Percentiles rank a stretch among this genome's conserved stretches.
These are phyloP conservation scores for Epichloe elymi DNA, from an alignment of 2,329 filamentous ascomycete genomes.

Conservation along the genomic window DNA sequence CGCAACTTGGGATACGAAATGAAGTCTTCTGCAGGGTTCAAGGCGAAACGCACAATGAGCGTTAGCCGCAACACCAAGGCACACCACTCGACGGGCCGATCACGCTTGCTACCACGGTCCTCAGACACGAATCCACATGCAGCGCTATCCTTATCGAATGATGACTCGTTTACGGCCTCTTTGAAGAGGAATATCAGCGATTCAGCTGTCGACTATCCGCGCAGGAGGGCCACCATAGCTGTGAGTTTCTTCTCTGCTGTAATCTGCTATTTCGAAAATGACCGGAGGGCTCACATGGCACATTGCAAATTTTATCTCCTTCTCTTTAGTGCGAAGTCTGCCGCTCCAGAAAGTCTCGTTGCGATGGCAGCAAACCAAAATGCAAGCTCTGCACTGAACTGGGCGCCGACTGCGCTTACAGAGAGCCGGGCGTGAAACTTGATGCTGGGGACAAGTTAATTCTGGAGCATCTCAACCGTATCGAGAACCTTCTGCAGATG, in stretches of 20 bases:
- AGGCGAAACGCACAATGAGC: conserved; percentile 30
- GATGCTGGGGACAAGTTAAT: conserved; percentile 81
- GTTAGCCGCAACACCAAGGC: conserved; percentile 42
- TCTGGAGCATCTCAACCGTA: conserved; percentile 61
- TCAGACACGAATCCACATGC: conserved; percentile 33
- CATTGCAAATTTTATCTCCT: neutral
- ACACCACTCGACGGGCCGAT: conserved; percentile 35
- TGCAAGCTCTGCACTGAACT: conserved; percentile 75
- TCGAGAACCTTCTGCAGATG: conserved; percentile 67
- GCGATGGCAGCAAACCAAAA: conserved; percentile 68
- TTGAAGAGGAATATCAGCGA: conserved; percentile 51
- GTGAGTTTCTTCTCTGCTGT: conserved; percentile 28
- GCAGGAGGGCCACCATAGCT: conserved; percentile 51
- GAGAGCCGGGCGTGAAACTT: conserved; percentile 75
- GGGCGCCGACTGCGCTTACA: conserved; percentile 71
- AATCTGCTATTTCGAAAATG: neutral
- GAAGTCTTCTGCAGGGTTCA: conserved; percentile 35
- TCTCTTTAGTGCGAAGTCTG: conserved; percentile 60
- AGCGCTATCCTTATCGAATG: conserved; percentile 32
- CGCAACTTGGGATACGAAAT: conserved; percentile 16
- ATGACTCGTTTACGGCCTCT: conserved; percentile 43
- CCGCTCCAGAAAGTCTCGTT: conserved; percentile 66
- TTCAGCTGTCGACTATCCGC: conserved; percentile 48
- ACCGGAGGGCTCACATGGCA: neutral
- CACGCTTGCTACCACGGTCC: conserved; percentile 41